Percentiles rank a stretch among this genome's conserved stretches.
These are phyloP conservation scores for Melaleuca quinquenervia DNA, from an alignment of 345 rosid species.

Conservation along the genomic window DNA sequence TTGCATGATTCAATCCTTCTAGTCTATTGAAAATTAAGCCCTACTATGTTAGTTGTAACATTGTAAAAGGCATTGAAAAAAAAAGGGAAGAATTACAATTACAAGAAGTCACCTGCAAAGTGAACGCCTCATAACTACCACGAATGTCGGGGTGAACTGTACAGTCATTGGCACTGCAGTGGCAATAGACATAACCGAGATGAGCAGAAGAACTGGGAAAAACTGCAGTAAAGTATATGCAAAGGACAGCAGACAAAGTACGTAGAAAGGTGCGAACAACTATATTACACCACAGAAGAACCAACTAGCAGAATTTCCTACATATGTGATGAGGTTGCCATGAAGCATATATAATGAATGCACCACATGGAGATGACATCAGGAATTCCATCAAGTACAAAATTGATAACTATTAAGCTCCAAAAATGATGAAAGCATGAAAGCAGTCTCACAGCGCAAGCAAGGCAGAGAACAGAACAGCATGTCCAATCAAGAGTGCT, in stretches of 20 bases:
- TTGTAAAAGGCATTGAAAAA: neutral
- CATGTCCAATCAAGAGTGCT: neutral
- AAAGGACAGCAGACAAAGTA: neutral
- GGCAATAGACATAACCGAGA: neutral
- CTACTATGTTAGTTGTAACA: neutral
- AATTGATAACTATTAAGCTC: neutral
- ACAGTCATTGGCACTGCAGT: constrained; percentile 53
- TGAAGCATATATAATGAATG: neutral
- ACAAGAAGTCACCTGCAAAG: constrained; percentile 40
- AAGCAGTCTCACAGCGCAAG: neutral
- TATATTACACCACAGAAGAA: neutral
- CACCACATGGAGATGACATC: neutral
- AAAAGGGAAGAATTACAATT: neutral
- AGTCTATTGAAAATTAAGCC: neutral
- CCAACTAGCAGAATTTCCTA: neutral
- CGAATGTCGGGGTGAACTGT: constrained; percentile 46
- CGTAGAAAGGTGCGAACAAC: neutral
- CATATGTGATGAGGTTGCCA: neutral
- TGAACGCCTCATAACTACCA: constrained; percentile 86
- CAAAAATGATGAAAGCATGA: neutral
- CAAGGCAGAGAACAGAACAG: neutral
- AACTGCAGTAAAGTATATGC: neutral
- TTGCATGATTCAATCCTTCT: neutral
- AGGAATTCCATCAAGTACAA: neutral
- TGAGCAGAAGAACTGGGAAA: neutral